Base-by-base conservation (phyloP, 2,329 filamentous ascomycete genomes). In the Aspergillus amoenus region DNA sequence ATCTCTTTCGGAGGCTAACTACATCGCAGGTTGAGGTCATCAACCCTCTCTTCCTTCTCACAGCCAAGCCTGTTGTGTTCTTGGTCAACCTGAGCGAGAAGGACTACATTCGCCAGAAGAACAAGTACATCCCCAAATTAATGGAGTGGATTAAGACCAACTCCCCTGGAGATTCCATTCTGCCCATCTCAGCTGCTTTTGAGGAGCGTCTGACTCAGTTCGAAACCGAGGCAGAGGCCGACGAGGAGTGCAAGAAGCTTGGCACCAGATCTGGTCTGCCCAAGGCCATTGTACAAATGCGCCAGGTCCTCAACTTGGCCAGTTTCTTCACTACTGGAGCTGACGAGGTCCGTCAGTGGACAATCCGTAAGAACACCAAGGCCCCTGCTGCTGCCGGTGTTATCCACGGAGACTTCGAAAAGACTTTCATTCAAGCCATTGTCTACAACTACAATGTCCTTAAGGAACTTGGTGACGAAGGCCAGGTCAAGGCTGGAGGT, bases 281-380 rank as follows among this genome's bases (percentile, higher is more conserved):
- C 69, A 97, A 97, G 84, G 84, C 96, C 70, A 88, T 99, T 71
- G 82, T 86, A 21, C 90, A 91, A 66, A 99, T 99, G 94, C 90
- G 94, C 72, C 92, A 94, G 80, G 87, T 86, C 15, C 82, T 99
- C 66, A 89, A 94, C 78, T 84, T 99, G 42, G 88, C 89, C 73
- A 94, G 90, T 74, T 99, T 99, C 84, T 99, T 99, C 87, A 99
- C 94, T 52, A 93, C 89, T 34, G 94, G 94, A 70, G 79, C 92
- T 22, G 95, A 99, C 73, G 94, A 99, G 80, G 94, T 99, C 64
- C 86, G 94, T 68, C 94, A 99, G 80, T 99, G 94, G 95, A 99
- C 94, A 24, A 91, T 99, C 73, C 87, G 94, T 58, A 93, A 90
- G 70, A 93, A 92, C 67, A 96, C 89, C 73, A 99, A 99, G 82